Percentiles rank a stretch among this genome's conserved stretches.
These are phyloP conservation scores for Globisporangium paroecandrum DNA, from an alignment of 352 stramenopile genomes.

Conservation along the genomic window DNA sequence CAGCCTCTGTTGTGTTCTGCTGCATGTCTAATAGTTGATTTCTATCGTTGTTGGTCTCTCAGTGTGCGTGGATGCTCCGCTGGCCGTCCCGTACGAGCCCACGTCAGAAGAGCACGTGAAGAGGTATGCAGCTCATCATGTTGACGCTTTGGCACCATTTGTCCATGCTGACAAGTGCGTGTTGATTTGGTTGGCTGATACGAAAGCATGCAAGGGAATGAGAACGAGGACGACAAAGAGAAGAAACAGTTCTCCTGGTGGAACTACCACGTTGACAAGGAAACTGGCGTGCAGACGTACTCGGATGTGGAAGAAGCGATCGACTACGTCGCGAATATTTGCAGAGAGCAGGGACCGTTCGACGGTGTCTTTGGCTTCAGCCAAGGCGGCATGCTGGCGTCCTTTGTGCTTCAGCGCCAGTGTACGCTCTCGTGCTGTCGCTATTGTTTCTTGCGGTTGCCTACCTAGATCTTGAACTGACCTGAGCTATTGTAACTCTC, in stretches of 20 bases:
- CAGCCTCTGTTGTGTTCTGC: not conserved
- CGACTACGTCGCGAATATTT: conserved; percentile 59
- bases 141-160: not conserved
- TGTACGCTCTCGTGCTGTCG: conserved; percentile 25
- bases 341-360: conserved; percentile 74
- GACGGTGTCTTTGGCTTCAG: conserved; percentile 86
- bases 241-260: conserved; percentile 71
- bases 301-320: conserved; percentile 59
- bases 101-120: conserved; percentile 31
- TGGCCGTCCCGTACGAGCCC: conserved; percentile 41
- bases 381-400: conserved; percentile 70
- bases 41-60: not conserved
- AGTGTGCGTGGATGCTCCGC: conserved; percentile 81
- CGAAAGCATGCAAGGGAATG: conserved; percentile 6
- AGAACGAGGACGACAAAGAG: conserved; percentile 1
- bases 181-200: not conserved
- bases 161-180: not conserved
- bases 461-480: not conserved
- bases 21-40: not conserved
- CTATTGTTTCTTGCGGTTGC: not conserved
- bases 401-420: conserved; percentile 66
- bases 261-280: conserved; percentile 48
- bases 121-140: conserved; percentile 24
- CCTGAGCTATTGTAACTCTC: not conserved
- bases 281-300: conserved; percentile 39